phyloP scores from a whole-genome alignment of 2,329 filamentous ascomycete species.

The Verticillium nubilum region DNA sequence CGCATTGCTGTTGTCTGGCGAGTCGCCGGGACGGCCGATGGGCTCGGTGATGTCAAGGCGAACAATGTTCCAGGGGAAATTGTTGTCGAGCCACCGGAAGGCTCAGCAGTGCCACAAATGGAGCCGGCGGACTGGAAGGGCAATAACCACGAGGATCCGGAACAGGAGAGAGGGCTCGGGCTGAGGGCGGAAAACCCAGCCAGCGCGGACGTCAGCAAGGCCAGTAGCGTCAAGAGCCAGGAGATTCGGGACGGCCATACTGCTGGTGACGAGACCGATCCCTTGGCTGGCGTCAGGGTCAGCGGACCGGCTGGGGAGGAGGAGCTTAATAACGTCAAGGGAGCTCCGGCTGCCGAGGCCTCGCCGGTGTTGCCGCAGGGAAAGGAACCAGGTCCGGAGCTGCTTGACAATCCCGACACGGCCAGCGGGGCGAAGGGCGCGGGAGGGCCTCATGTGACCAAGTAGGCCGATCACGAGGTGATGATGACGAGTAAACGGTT shows the following conservation, averaged over 20 bases:
- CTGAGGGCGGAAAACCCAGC: conserved; percentile 58
- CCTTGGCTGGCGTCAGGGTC: conserved; percentile 26
- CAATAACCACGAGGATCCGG: conserved; percentile 36
- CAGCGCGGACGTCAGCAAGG: conserved; percentile 64
- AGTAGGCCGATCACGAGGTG: background rate
- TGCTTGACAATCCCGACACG: conserved; percentile 6
- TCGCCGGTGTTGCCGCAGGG: background rate
- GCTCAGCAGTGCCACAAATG: conserved; percentile 66
- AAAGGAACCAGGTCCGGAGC: conserved; percentile 3
- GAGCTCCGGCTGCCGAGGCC: conserved; percentile 3
- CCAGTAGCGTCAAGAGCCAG: conserved; percentile 58
- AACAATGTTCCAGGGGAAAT: conserved; percentile 19
- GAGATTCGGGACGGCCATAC: conserved; percentile 12
- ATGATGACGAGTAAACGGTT: background rate
- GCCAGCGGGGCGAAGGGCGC: conserved; percentile 6
- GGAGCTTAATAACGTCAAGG: conserved; percentile 17
- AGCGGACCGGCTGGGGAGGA: conserved; percentile 29
- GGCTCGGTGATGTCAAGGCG: conserved; percentile 17
- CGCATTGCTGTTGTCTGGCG: conserved; percentile 82
- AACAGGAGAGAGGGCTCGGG: conserved; percentile 59
- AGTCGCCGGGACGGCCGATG: conserved; percentile 22
- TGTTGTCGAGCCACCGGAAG: conserved; percentile 57
- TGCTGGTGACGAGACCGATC: conserved; percentile 12
- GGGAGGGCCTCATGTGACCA: background rate
- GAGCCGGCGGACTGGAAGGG: conserved; percentile 72